Percentiles rank a stretch among this genome's conserved stretches.
Conservation (phyloP, 2,329 filamentous ascomycete genomes). For the Penicillium griseofulvum region DNA sequence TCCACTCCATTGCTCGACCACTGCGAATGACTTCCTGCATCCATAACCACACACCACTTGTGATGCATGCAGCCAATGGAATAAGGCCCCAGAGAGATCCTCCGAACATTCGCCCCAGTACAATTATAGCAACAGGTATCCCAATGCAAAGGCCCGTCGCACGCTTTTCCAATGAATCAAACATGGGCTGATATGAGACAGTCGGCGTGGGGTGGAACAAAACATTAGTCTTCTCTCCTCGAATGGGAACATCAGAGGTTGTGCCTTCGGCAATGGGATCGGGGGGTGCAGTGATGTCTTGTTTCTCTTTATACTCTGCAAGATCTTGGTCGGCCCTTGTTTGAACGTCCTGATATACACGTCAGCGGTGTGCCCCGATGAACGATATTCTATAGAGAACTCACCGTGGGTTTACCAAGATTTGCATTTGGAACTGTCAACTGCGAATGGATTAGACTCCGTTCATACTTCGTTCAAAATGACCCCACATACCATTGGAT, state of each 20-base stretch:
- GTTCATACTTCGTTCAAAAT: not conserved
- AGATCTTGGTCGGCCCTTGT: conserved; percentile 69
- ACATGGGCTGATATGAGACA: conserved; percentile 88
- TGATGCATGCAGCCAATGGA: conserved; percentile 67
- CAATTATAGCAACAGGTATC: conserved; percentile 70
- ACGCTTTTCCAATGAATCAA: conserved; percentile 68
- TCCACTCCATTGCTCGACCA: conserved; percentile 82
- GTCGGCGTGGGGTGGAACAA: conserved; percentile 93
- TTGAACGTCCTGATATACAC: conserved; percentile 55
- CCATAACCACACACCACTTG: conserved; percentile 83
- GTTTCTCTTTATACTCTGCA: conserved; percentile 76
- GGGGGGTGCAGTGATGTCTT: conserved; percentile 87
- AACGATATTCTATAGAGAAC: conserved; percentile 17
- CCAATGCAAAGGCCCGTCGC: conserved; percentile 68
- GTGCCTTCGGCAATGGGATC: conserved; percentile 77
- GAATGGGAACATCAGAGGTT: conserved; percentile 91
- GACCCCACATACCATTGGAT: conserved; percentile 60
- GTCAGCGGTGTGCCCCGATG: not conserved
- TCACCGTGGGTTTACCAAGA: conserved; percentile 66
- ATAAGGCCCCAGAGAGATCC: conserved; percentile 73
- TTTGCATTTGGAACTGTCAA: conserved; percentile 89
- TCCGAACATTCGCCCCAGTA: conserved; percentile 77
- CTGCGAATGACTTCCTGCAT: conserved; percentile 80
- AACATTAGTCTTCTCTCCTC: conserved; percentile 94
- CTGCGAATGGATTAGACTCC: conserved; percentile 38